Percentiles rank a stretch among this genome's conserved stretches.
These are phyloP conservation scores for Suillus subalutaceus DNA, from an alignment of 768 basidiomycete species.

Conservation along the genomic window DNA sequence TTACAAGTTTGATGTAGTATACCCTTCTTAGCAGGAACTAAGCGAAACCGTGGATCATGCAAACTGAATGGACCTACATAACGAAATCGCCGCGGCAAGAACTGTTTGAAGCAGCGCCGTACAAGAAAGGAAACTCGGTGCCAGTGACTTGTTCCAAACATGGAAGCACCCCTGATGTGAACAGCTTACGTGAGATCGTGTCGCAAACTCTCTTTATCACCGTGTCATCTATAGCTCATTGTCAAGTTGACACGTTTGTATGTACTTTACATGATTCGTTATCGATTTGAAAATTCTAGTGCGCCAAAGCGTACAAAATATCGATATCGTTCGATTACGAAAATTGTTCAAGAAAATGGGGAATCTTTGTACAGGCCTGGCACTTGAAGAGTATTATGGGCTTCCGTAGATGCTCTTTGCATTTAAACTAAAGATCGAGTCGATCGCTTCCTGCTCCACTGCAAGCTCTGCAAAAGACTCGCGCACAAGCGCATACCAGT, in stretches of 20 bases:
- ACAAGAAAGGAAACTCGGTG: constrained; percentile 2
- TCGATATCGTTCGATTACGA: not conserved
- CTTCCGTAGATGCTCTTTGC: constrained; percentile 45
- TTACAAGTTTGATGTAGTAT: not conserved
- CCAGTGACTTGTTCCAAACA: not conserved
- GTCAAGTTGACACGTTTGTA: not conserved
- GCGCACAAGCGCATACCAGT: constrained; percentile 83
- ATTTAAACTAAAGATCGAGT: constrained; percentile 69
- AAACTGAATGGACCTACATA: constrained; percentile 1
- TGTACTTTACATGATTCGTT: not conserved
- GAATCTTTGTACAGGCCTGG: not conserved
- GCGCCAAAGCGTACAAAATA: not conserved
- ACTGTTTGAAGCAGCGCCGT: not conserved
- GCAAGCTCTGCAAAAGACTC: constrained; percentile 81
- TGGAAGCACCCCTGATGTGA: not conserved
- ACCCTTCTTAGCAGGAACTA: constrained; percentile 2
- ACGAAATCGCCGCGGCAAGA: not conserved
- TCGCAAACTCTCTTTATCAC: not conserved
- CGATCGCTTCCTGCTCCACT: constrained; percentile 74
- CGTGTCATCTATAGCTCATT: not conserved
- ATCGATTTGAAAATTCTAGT: constrained; percentile 1
- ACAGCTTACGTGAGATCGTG: not conserved
- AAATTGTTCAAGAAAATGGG: not conserved
- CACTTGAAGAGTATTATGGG: constrained; percentile 14
- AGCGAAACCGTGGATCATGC: not conserved